These are phyloP conservation scores for Limnomonas spitsbergensis DNA, from an alignment of 139 green algal genomes.

Conservation along the genomic window DNA sequence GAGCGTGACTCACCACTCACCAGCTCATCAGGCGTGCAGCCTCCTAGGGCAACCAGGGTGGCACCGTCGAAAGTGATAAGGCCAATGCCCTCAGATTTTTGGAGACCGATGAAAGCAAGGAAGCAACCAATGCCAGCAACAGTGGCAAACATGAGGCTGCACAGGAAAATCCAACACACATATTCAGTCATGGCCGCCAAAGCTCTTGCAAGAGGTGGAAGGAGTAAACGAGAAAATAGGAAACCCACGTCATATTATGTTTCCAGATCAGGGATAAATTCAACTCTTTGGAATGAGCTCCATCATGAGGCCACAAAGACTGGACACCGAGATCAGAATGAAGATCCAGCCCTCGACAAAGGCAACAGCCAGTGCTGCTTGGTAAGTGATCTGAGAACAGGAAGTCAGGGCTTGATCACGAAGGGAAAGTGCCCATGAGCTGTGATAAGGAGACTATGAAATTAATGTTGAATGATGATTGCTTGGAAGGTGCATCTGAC, in stretches of 20 bases:
- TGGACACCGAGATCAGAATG: conserved; percentile 60
- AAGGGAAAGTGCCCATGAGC: neutral
- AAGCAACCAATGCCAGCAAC: conserved; percentile 75
- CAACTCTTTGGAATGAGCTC: conserved; percentile 50
- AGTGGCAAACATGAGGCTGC: conserved; percentile 31
- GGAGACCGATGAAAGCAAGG: conserved; percentile 73
- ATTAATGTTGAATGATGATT: neutral
- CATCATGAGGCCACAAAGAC: conserved; percentile 55
- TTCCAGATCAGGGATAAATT: no score
- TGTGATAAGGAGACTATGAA: neutral
- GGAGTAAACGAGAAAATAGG: no score
- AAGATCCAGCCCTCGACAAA: conserved; percentile 82
- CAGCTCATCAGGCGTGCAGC: conserved; percentile 27
- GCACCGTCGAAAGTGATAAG: conserved; percentile 64
- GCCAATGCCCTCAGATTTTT: conserved; percentile 66
- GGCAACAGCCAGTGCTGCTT: conserved; percentile 43
- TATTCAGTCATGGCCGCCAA: no score
- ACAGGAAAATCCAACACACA: conserved; percentile 13
- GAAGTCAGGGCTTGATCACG: neutral
- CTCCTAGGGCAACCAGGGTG: conserved; percentile 50
- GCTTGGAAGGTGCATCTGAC: neutral
- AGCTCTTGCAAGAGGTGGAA: no score
- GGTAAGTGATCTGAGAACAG: conserved; percentile 49
- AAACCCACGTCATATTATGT: no score
- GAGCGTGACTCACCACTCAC: no score